These are phyloP conservation scores for Aspergillus vadensis DNA, from an alignment of 2,329 filamentous ascomycete species.

Conservation along the genomic window DNA sequence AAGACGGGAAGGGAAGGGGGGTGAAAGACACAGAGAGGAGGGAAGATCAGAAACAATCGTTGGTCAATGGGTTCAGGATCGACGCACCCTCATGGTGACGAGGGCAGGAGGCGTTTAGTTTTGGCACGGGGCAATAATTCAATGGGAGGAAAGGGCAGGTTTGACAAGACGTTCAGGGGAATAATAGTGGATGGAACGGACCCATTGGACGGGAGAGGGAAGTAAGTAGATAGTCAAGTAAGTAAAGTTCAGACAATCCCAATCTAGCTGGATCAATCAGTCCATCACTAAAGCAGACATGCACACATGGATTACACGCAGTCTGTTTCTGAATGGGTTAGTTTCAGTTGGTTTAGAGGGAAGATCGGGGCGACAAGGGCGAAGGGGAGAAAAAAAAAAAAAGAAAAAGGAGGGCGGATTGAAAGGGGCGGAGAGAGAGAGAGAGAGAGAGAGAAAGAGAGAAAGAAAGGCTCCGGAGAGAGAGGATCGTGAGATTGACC, in stretches of 20 bases:
- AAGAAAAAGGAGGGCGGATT: neutral
- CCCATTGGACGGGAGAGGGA: too few relatives aligned
- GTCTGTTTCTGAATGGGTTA: neutral
- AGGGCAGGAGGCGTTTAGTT: constrained; percentile 3
- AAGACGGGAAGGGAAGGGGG: constrained; percentile 15
- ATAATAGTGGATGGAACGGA: constrained; percentile 2
- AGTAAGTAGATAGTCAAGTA: too few relatives aligned
- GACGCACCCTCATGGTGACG: constrained; percentile 24
- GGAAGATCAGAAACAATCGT: constrained; percentile 21
- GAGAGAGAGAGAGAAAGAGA: neutral
- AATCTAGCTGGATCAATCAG: neutral
- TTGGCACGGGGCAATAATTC: constrained; percentile 12
- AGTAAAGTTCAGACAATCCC: neutral
- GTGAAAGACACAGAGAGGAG: constrained; percentile 7
- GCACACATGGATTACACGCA: neutral
- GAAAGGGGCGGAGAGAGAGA: constrained; percentile 2
- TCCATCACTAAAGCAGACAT: neutral
- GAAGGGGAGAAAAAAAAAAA: neutral
- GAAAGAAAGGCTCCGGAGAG: too few relatives aligned
- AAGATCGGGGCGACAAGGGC: neutral
- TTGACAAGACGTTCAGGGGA: neutral
- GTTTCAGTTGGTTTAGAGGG: neutral
- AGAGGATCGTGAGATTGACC: neutral
- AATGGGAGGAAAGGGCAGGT: too few relatives aligned
- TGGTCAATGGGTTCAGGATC: constrained; percentile 25